Base-by-base conservation (phyloP, 179 eudicot genomes). In the Beta lomatogona region DNA sequence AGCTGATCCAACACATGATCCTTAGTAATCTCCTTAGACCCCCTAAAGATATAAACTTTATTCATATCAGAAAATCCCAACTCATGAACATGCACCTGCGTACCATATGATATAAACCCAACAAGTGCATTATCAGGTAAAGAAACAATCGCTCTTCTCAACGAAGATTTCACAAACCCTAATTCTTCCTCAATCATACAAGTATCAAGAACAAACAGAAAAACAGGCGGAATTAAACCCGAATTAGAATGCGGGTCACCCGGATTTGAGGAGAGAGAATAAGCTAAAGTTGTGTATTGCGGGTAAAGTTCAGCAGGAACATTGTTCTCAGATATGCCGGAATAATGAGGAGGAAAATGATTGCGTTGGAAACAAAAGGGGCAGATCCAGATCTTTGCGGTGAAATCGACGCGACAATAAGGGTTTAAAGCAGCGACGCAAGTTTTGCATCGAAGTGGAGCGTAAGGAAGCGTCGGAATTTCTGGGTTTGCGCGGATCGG, bases 1-100 rank as follows among this genome's bases (percentile, higher is more conserved):
- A 96, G 89, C 85, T 96, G 99, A 81, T 96, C 98, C 93, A 96
- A 89, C 60, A 96, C 93, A 88, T 90, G 93, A 82, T 96, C 99
- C 83, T 91, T 94, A 0, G 88, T 48, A 71, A 91, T 48, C 80
- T 92, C 98, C 82, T 91, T 96, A 4, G 89, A 85, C 4, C 99
- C 99, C 81, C 97, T 81, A 80, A 96, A 96, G 5, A 96, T 95
- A 60, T 89, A 94, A 64, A 96, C 98, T 88, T 94, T 96, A 6
- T 90, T 87, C 94, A 93, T 85, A 53, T 92, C 99, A 9, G 88
- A 77, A 80, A 91, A 94, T 66, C 98, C 99, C 67, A 95, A 72
- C 78, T 95, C 99, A 81, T 95, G 98, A 15, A 96, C 96, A 85
- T 96, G 97, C 18, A 96, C 99, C 85, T 92, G 98, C 0, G 97